Evolutionary conservation across 1,284 basidiomycete species (phyloP), one percentile per base, ranked within the genome.

Genomic region (Megacollybia platyphylla): DNA sequence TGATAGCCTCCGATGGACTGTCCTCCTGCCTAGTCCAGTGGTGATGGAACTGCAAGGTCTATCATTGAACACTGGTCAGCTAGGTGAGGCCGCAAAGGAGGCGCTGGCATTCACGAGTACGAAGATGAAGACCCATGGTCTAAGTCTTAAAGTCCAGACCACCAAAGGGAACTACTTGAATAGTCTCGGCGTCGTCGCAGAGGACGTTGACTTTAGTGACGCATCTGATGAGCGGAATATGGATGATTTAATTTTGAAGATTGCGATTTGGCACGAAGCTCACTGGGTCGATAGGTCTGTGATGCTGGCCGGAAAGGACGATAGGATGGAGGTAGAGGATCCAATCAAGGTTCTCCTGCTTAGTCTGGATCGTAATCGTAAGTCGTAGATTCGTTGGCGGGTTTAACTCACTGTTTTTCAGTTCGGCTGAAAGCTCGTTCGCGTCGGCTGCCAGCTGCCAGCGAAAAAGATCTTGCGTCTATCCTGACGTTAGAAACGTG

Each of bases 31-130:
- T 3, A 73, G 97, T 2, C 91, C 91, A 0, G 94, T 96, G 44
- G 75, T 97, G 53, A 97, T 93, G 68, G 94, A 98, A 55, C 79
- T 98, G 7, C 94, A 98, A 52, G 91, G 93, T 9, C 73, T 97
- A 28, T 72, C 77, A 0, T 68, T 71, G 45, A 87, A 89, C 54
- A 50, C 66, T 0, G 11, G 64, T 58, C 60, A 65, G 24, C 75
- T 93, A 9, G 85, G 82, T 37, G 73, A 76, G 42, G 71, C 78
- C 0, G 92, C 94, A 0, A 64, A 68, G 26, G 65, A 69, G 10
- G 87, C 91, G 0, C 68, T 96, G 42, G 52, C 67, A 0, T 93
- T 89, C 54, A 73, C 97, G 51, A 78, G 76, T 11, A 65, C 71
- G n/a, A 80, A 80, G 49, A 65, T 97, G 46, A 83, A 83, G 40